Evolutionary conservation across 2,329 filamentous ascomycete genomes (phyloP).

Genomic region (Paramyrothecium roridum): DNA sequence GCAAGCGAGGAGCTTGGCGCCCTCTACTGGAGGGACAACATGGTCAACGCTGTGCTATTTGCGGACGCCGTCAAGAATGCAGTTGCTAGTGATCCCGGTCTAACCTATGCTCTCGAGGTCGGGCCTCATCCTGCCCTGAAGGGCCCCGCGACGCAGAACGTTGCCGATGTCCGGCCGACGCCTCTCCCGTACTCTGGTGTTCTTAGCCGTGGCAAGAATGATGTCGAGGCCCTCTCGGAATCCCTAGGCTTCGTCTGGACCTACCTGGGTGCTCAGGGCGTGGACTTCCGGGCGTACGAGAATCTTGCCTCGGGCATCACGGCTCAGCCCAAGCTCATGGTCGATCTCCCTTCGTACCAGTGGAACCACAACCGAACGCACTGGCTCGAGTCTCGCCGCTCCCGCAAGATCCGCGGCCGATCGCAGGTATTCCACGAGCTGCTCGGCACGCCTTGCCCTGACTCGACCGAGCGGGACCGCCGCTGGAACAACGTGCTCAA

Average conservation of each 20-base stretch:
- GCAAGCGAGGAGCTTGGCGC: background rate
- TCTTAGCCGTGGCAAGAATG: slow-evolving; percentile 12
- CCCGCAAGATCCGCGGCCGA: slow-evolving; percentile 20
- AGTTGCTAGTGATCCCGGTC: background rate
- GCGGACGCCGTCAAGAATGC: slow-evolving; percentile 9
- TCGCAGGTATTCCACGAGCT: slow-evolving; percentile 31
- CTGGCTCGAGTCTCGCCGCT: slow-evolving; percentile 26
- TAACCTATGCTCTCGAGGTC: slow-evolving; percentile 28
- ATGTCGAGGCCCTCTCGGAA: slow-evolving; percentile 9
- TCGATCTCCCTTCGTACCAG: slow-evolving; percentile 30
- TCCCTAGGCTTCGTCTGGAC: slow-evolving; percentile 13
- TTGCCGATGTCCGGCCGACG: slow-evolving; percentile 1
- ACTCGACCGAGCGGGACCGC: slow-evolving; percentile 5
- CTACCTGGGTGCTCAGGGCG: slow-evolving; percentile 1
- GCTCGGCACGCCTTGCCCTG: slow-evolving; percentile 21
- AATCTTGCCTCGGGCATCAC: background rate
- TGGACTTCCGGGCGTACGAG: slow-evolving; percentile 2
- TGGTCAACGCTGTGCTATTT: slow-evolving; percentile 19
- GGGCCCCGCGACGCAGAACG: slow-evolving; percentile 41
- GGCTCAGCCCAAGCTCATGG: slow-evolving; percentile 7
- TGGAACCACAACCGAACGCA: slow-evolving; percentile 33
- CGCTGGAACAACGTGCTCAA: slow-evolving; percentile 21
- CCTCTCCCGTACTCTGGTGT: slow-evolving; percentile 8
- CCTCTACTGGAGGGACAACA: slow-evolving; percentile 20
- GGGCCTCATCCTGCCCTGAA: slow-evolving; percentile 46